A percentile compares a stretch with the other conserved stretches of the same genome.
phyloP scores from a whole-genome alignment of 164 flowering plant species.

The Cinnamomum chago region DNA sequence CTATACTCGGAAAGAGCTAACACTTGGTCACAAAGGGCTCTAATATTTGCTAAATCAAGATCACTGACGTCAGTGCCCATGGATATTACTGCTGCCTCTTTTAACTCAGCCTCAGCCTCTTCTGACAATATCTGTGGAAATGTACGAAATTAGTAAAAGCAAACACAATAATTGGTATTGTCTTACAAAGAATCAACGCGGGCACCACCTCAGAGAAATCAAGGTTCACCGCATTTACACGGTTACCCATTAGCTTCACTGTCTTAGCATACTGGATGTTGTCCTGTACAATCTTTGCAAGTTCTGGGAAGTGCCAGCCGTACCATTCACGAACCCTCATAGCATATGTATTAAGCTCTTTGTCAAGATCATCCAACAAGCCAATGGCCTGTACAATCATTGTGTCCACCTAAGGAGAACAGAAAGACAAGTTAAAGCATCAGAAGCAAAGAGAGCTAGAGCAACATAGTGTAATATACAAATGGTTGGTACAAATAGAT shows the following conservation, averaged over 20 bases:
- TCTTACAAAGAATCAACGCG: background rate
- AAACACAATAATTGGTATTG: background rate
- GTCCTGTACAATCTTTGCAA: slow-evolving; percentile 84
- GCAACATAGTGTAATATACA: background rate
- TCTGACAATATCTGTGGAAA: slow-evolving; percentile 52
- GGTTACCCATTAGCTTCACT: slow-evolving; percentile 87
- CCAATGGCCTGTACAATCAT: slow-evolving; percentile 98
- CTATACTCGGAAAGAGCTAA: slow-evolving; percentile 80
- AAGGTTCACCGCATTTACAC: slow-evolving; percentile 81
- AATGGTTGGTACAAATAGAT: background rate
- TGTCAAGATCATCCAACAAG: slow-evolving; percentile 95
- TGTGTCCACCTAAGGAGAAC: slow-evolving; percentile 68
- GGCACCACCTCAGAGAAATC: slow-evolving; percentile 80
- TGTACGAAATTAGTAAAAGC: background rate
- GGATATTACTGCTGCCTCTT: slow-evolving; percentile 80
- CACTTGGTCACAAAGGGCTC: slow-evolving; percentile 82
- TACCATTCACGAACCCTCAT: slow-evolving; percentile 99
- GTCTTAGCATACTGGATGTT: slow-evolving; percentile 84
- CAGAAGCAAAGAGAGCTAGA: background rate
- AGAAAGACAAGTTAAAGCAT: background rate
- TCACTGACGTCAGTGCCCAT: slow-evolving; percentile 97
- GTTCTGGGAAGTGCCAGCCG: slow-evolving; percentile 99
- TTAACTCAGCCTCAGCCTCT: slow-evolving; percentile 75
- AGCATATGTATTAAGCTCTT: slow-evolving; percentile 92
- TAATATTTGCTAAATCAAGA: slow-evolving; percentile 75